Evolutionary conservation across 768 basidiomycete species (phyloP), one percentile per base, ranked within the genome.

Genomic region (Lactarius deliciosus): DNA sequence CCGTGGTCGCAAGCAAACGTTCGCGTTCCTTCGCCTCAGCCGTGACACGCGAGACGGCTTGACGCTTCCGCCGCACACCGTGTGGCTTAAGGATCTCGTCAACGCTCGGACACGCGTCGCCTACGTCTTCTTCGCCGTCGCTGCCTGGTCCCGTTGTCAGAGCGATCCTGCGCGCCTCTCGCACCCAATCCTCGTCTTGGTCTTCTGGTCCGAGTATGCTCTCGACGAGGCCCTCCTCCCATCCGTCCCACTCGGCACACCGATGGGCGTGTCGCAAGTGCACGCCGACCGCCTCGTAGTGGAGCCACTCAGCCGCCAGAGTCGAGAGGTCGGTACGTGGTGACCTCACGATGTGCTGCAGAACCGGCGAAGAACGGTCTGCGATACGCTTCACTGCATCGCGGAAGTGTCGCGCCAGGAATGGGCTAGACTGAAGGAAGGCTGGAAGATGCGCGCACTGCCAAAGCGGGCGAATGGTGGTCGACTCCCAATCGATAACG

Each of bases 401-500:
- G 25, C 86, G 86, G 80, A 91, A 92, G 41, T 91, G 79, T 72
- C 83, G 85, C 1, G 84, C 82, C 2, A 88, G 85, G 79, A 92
- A 91, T 0, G 88, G 85, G 66, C 87, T 89, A n/a, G 85, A 85
- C 70, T 90, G 89, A 25, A 91, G 82, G 75, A 92, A 91, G 0
- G 89, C 83, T 0, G 92, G 92, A 2, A 92, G 80, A 73, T 94
- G 92, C 0, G 92, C 90, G 65, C 86, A 88, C 22, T 89, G 88
- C 91, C 91, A 94, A 22, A 94, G 81, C 5, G 92, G 92, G 16
- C 92, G 83, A 10, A 87, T 91, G 13, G 90, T 91, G n/a, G 92
- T 93, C 18, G 92, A 91, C 74, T 94, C 92, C 92, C 91, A 93
- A 71, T 94, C 92, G 50, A 94, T 94, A 65, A 94, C 84, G 72